Conservation (phyloP, 352 stramenopile species). For the Pythium diclinum region DNA sequence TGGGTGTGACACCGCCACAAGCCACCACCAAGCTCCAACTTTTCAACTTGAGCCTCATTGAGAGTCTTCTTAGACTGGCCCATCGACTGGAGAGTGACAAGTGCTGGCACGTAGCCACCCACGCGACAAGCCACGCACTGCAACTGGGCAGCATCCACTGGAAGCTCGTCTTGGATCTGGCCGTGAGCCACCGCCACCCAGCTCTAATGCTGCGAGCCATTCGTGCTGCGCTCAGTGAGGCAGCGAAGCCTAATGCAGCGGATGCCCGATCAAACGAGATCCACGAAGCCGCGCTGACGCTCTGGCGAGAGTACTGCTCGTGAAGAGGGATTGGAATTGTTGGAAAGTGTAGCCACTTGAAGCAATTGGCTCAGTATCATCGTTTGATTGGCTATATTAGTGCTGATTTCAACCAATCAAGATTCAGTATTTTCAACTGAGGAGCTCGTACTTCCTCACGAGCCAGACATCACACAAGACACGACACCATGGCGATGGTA, state of each 20-base stretch:
- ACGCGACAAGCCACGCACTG: conserved; percentile 30
- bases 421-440: neutral
- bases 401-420: neutral
- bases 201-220: conserved; percentile 36
- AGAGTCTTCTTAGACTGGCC: conserved; percentile 29
- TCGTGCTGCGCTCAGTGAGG: conserved; percentile 22
- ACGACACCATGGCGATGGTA: conserved; percentile 17
- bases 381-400: neutral
- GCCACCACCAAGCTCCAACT: conserved; percentile 18
- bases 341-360: neutral
- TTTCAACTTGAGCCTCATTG: neutral
- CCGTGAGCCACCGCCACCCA: conserved; percentile 31
- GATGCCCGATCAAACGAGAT: neutral
- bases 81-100: conserved; percentile 27
- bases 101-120: conserved; percentile 40
- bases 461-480: neutral
- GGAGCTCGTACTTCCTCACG: neutral
- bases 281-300: neutral
- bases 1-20: conserved; percentile 17
- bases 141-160: conserved; percentile 26
- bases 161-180: conserved; percentile 29
- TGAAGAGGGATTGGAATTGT: no score
- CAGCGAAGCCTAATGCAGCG: no score
- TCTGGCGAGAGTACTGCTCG: conserved; percentile 11
- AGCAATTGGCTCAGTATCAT: neutral